Conservation (phyloP, 257 asterid genomes). For the Forsythia suspensa region DNA sequence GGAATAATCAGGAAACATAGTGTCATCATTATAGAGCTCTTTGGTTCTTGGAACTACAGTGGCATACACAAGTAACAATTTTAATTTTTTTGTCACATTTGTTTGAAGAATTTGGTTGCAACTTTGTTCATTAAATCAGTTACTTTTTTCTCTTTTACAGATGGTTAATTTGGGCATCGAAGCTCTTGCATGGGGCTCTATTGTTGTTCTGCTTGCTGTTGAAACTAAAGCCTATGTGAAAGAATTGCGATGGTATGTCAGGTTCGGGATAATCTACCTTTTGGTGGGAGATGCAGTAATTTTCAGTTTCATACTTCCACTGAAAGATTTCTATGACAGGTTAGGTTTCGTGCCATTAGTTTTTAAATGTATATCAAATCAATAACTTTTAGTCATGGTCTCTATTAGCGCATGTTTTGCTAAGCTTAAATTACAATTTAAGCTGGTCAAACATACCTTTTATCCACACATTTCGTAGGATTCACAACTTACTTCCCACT, state of each 20-base stretch:
- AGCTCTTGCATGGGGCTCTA: slow-evolving; percentile 67
- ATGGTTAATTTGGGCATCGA: slow-evolving; percentile 62
- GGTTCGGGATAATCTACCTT: slow-evolving; percentile 67
- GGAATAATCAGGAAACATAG: background rate
- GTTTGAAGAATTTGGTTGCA: background rate
- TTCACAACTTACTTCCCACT: no score
- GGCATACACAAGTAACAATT: background rate
- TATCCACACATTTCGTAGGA: no score
- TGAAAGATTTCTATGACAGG: slow-evolving; percentile 55
- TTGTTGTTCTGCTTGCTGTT: slow-evolving; percentile 56
- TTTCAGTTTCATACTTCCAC: slow-evolving; percentile 50
- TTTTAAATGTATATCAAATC: background rate
- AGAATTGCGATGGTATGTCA: slow-evolving; percentile 83
- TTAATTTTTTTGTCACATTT: slow-evolving; percentile 5
- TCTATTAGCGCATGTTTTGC: background rate
- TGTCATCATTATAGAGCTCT: background rate
- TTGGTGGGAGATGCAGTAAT: slow-evolving; percentile 76
- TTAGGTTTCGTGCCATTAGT: slow-evolving; percentile 21
- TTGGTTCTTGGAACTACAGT: background rate
- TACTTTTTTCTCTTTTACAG: slow-evolving; percentile 42
- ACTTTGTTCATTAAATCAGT: slow-evolving; percentile 7
- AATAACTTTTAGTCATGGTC: background rate
- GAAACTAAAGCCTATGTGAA: slow-evolving; percentile 71
- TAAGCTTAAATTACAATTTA: no score
- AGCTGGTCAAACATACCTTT: no score